phyloP scores from a whole-genome alignment of 2,329 filamentous ascomycete genomes.

The Trichoderma arundinaceum region DNA sequence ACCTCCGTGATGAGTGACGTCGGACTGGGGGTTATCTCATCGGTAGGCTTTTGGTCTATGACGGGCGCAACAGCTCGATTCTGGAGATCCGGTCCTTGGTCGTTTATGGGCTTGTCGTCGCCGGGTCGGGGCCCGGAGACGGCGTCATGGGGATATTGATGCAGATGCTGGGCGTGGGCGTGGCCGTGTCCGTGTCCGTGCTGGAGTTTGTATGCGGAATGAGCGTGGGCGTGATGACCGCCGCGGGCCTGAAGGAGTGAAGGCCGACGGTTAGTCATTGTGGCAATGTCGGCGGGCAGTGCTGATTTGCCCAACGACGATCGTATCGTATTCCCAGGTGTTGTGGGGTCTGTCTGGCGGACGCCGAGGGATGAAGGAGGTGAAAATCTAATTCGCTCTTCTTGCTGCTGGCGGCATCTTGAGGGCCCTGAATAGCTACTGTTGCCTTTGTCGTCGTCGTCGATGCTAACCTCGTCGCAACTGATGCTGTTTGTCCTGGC shows the following conservation, averaged over 20 bases:
- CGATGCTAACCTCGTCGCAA: background rate
- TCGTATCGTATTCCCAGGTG: constrained; percentile 36
- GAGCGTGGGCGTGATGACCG: constrained; percentile 39
- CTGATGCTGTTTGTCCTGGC: background rate
- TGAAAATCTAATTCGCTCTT: constrained; percentile 33
- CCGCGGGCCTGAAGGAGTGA: constrained; percentile 47
- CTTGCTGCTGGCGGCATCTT: constrained; percentile 30
- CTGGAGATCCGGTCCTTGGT: constrained; percentile 1
- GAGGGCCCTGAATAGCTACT: constrained; percentile 13
- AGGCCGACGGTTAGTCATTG: constrained; percentile 47
- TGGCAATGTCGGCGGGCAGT: constrained; percentile 38
- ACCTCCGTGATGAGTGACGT: constrained; percentile 51
- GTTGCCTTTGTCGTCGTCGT: background rate
- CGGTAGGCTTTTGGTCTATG: constrained; percentile 31
- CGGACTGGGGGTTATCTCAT: constrained; percentile 16
- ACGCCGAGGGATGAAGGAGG: constrained; percentile 30
- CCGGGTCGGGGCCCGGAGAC: constrained; percentile 36
- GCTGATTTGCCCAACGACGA: constrained; percentile 33
- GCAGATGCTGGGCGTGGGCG: constrained; percentile 37
- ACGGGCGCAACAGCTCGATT: constrained; percentile 33
- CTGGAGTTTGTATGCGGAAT: constrained; percentile 32
- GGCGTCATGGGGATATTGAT: constrained; percentile 36
- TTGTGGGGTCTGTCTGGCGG: constrained; percentile 30
- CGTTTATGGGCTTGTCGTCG: constrained; percentile 31
- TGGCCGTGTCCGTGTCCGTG: constrained; percentile 34